Evolutionary conservation across 2,329 filamentous ascomycete genomes (phyloP).

Genomic region (Akanthomyces dipterigenus): DNA sequence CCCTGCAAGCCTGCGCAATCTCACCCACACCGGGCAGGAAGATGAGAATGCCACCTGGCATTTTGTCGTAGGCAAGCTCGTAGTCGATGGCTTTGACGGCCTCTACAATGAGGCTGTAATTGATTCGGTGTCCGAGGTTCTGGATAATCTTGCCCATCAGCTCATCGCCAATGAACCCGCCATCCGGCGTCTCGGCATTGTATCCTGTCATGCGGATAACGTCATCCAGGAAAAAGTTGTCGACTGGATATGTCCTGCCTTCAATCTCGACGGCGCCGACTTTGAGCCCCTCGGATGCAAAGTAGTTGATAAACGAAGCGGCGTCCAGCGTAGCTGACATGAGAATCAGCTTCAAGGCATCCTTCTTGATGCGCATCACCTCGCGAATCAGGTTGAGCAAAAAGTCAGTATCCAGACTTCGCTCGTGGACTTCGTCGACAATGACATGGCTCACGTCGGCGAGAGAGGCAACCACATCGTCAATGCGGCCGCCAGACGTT

Average conservation of each 20-base stretch:
- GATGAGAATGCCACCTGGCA: conserved; percentile 79
- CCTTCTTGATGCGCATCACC: conserved; percentile 65
- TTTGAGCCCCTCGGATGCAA: conserved; percentile 56
- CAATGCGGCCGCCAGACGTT: conserved; percentile 71
- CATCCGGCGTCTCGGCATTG: conserved; percentile 42
- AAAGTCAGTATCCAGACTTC: conserved; percentile 92
- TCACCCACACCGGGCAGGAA: conserved; percentile 90
- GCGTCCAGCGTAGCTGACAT: conserved; percentile 97
- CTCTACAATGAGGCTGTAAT: conserved; percentile 78
- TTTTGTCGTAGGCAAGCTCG: conserved; percentile 58
- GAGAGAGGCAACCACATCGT: conserved; percentile 74
- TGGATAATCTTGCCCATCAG: conserved; percentile 64
- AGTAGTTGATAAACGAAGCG: conserved; percentile 77
- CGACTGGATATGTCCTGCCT: conserved; percentile 82
- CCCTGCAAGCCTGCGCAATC: conserved; percentile 73
- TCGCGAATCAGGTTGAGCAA: conserved; percentile 80
- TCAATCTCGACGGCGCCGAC: conserved; percentile 83
- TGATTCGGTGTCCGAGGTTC: conserved; percentile 74
- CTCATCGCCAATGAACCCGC: conserved; percentile 40
- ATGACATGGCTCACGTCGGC: conserved; percentile 91
- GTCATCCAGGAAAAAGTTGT: conserved; percentile 86
- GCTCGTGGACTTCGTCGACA: conserved; percentile 94
- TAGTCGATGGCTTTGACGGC: conserved; percentile 76
- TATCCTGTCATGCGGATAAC: conserved; percentile 76
- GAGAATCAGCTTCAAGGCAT: conserved; percentile 80